Evolutionary conservation across 139 green algal genomes (phyloP).

Genomic region (Chlamydomonas sphaeroides): DNA sequence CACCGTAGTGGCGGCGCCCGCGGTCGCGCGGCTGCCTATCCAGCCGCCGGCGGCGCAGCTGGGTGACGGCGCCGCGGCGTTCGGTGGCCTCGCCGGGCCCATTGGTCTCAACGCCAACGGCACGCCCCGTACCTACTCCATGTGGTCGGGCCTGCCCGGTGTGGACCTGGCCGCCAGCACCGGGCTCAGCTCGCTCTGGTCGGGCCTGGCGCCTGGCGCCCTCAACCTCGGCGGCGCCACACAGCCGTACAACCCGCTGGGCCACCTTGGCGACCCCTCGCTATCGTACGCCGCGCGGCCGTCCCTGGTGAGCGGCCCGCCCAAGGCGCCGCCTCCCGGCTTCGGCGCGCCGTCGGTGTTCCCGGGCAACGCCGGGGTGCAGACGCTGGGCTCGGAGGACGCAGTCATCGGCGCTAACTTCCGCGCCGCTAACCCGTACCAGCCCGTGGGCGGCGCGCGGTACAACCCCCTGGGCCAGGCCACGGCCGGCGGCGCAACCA

Average conservation of each 20-base stretch:
- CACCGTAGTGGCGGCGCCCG: not conserved
- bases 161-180: constrained; percentile 46
- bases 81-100: not conserved
- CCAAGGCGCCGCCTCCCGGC: constrained; percentile 33
- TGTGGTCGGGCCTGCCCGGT: constrained; percentile 59
- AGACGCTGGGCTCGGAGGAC: not conserved
- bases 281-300: not conserved
- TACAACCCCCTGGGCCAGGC: constrained; percentile 38
- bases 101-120: constrained; percentile 36
- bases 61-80: not conserved
- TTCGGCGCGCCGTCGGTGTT: not conserved
- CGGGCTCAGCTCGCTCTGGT: constrained; percentile 33
- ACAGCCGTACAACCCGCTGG: constrained; percentile 40
- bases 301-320: not conserved
- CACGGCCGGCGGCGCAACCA: no score
- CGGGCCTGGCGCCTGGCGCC: not conserved
- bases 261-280: not conserved
- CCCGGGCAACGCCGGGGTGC: not conserved
- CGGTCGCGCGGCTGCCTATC: not conserved
- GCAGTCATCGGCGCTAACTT: constrained; percentile 14
- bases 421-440: constrained; percentile 1
- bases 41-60: constrained; percentile 14
- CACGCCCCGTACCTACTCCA: constrained; percentile 44
- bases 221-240: not conserved
- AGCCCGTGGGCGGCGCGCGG: constrained; percentile 8